Evolutionary conservation across 192 early-diverging fungal species (phyloP), one percentile per base, ranked within the genome.

Genomic region (Rhizoclosmatium sp.): DNA sequence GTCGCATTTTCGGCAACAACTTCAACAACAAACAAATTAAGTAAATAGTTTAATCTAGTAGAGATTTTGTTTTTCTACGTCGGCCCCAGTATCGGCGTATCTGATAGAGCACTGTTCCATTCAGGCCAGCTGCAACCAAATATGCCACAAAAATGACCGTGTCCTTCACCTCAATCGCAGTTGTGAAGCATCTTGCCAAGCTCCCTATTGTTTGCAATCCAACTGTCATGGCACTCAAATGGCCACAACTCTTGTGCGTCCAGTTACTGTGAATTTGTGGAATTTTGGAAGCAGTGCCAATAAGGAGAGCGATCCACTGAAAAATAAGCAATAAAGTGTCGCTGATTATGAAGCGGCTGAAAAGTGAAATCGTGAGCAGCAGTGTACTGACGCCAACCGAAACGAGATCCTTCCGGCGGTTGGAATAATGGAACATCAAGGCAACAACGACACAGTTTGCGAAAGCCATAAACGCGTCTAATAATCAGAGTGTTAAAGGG

Each of bases 221-320:
- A 19, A 96, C 91, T 1, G 98, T 94, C 82, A 99, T 93, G 10
- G 92, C 93, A 47, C 96, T 97, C 9, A 99, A 84, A 80, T 97
- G 95, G 14, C 97, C 97, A 10, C 96, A 97, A 54, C 91, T 93
- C 44, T 91, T 85, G 83, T 95, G 94, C 60, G 85, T 83, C 77
- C 90, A 93, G 84, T 96, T 99, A 67, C 90, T 87, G 54, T 87
- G 87, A 49, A 98, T 96, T 85, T 99, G 97, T 42, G 98, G 98
- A 10, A 97, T 83, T 81, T 96, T 94, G 69, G 92, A 93, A 16
- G 91, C 89, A 41, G 97, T 79, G 31, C 91, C 90, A 79, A 97
- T 88, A 46, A 95, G 92, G 71, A 98, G 94, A 2, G 95, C 94
- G 40, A 86, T 76, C 21, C 91, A 88, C 74, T 97, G 95, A 19